phyloP scores from a whole-genome alignment of 371 early-diverging fungal genomes.

The Lichtheimia hyalospora region DNA sequence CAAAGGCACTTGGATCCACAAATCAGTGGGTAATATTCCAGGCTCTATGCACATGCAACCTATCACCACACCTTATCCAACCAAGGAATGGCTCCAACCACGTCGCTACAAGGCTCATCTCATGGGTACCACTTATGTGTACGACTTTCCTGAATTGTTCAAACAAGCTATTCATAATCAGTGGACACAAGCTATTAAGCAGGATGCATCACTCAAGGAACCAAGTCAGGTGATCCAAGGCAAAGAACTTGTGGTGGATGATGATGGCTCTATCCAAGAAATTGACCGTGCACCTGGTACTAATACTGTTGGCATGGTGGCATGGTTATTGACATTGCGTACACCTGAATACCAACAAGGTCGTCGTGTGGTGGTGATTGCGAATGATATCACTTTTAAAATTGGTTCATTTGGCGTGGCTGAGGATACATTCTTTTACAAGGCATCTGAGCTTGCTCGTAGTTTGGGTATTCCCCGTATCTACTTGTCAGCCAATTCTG shows the following conservation, averaged over 20 bases:
- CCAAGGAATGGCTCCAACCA: conserved; percentile 95
- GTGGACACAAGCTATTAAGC: conserved; percentile 71
- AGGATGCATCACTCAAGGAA: conserved; percentile 51
- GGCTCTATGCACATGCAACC: conserved; percentile 87
- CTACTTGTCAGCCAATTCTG: conserved; percentile 98
- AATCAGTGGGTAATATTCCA: conserved; percentile 68
- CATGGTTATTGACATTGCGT: conserved; percentile 85
- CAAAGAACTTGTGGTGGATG: conserved; percentile 88
- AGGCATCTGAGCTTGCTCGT: conserved; percentile 89
- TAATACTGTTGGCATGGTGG: conserved; percentile 96
- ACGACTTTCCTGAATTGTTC: conserved; percentile 98
- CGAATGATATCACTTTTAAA: conserved; percentile 97
- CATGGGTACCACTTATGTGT: conserved; percentile 97
- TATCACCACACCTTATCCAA: conserved; percentile 83
- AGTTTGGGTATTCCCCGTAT: conserved; percentile 88
- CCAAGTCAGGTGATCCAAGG: conserved; percentile 76
- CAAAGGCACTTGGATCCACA: conserved; percentile 71
- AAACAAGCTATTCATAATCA: conserved; percentile 71
- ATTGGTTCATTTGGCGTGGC: conserved; percentile 97
- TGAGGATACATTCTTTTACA: conserved; percentile 93
- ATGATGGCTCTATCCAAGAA: conserved; percentile 75
- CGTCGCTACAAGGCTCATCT: conserved; percentile 96
- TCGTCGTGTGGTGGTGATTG: conserved; percentile 89
- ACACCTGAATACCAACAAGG: conserved; percentile 97
- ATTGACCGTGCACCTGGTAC: conserved; percentile 86